phyloP scores from a whole-genome alignment of 768 basidiomycete species.

The Dentipellis fragilis region DNA sequence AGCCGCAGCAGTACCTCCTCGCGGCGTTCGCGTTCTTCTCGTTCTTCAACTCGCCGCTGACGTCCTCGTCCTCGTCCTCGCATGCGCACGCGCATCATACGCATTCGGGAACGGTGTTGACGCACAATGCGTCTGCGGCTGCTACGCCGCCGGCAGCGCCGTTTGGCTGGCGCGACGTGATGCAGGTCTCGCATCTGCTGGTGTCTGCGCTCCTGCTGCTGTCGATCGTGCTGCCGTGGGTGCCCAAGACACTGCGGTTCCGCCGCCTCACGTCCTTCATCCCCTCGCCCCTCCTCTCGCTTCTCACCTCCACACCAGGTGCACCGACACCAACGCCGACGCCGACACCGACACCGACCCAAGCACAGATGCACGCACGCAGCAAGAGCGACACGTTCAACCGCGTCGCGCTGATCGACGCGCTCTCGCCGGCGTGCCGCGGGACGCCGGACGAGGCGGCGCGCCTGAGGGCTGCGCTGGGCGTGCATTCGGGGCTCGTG shows the following conservation, averaged over 20 bases:
- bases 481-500: constrained; percentile 26
- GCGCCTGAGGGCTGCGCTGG: constrained; percentile 29
- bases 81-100: constrained; percentile 23
- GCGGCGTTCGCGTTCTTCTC: constrained; percentile 80
- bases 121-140: constrained; percentile 22
- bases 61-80: constrained; percentile 22
- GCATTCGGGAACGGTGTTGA: constrained; percentile 52
- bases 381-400: constrained; percentile 8
- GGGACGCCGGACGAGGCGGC: constrained; percentile 30
- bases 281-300: not conserved
- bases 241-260: constrained; percentile 20
- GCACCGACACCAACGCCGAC: constrained; percentile 1
- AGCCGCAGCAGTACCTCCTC: constrained; percentile 53
- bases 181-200: constrained; percentile 58
- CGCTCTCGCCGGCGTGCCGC: constrained; percentile 21
- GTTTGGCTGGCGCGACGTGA: constrained; percentile 41
- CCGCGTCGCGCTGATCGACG: constrained; percentile 21
- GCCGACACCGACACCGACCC: not conserved
- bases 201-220: constrained; percentile 56
- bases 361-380: not conserved
- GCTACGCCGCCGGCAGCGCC: constrained; percentile 14
- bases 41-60: constrained; percentile 70
- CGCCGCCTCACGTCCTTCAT: constrained; percentile 1
- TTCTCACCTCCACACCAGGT: not conserved
- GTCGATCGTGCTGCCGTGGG: constrained; percentile 41